These are phyloP conservation scores for Cladosporium phlei DNA, from an alignment of 2,329 filamentous ascomycete genomes.

Conservation along the genomic window DNA sequence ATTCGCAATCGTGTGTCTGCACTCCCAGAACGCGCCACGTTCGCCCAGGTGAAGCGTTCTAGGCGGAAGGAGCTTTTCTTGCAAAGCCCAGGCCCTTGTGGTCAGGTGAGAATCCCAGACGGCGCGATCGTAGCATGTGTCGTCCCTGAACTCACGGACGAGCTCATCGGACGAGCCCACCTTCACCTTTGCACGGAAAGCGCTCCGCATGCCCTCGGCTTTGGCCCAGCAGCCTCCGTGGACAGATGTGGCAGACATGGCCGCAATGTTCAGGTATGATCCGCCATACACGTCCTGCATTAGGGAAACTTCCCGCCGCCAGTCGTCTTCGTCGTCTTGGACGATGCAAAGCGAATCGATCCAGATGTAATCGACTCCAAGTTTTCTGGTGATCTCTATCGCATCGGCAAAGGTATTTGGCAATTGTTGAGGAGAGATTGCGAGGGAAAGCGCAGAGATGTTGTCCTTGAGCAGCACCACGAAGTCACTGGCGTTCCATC, in stretches of 20 bases:
- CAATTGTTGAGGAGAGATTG: not conserved
- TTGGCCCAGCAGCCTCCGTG: not conserved
- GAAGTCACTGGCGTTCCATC: not conserved
- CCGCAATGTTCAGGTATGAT: constrained; percentile 1
- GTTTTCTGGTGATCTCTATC: not conserved
- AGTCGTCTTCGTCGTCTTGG: constrained; percentile 16
- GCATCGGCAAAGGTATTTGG: constrained; percentile 9
- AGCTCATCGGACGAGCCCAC: not conserved
- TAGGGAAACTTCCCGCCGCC: not conserved
- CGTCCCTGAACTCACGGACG: not conserved
- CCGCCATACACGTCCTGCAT: constrained; percentile 10
- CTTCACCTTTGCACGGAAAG: not conserved
- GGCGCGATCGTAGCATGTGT: not conserved
- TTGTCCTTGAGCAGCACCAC: not conserved
- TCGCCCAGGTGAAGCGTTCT: not conserved
- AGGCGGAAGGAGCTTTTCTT: not conserved
- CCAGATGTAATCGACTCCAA: constrained; percentile 15
- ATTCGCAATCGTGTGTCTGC: not conserved
- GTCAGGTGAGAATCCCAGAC: not conserved
- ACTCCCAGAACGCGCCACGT: not conserved
- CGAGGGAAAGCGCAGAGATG: not conserved
- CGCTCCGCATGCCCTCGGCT: not conserved
- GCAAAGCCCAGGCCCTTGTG: not conserved
- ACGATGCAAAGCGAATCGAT: constrained; percentile 18
- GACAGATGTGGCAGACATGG: not conserved